Evolutionary conservation across 163 green algal species (phyloP).

Genomic region (Scenedesmus sp.): DNA sequence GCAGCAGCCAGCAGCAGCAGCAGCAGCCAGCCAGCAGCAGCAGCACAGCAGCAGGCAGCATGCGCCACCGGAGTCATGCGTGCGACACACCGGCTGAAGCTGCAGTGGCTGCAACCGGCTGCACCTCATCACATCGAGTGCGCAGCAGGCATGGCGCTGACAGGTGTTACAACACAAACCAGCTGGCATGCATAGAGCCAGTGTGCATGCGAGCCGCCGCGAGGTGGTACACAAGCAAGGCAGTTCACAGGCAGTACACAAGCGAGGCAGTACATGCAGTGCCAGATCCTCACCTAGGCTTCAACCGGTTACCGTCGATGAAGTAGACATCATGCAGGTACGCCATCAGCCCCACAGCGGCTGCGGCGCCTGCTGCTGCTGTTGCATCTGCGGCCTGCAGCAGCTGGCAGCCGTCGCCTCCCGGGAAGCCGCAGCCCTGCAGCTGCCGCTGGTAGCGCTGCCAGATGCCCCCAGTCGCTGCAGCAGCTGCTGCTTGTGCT

Average conservation of each 20-base stretch:
- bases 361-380: neutral
- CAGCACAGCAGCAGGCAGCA: neutral
- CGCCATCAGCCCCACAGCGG: neutral
- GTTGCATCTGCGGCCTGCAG: neutral
- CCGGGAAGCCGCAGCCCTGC: neutral
- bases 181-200: too few species aligned
- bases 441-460: slow-evolving; percentile 13
- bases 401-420: neutral
- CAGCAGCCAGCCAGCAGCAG: neutral
- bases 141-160: too few species aligned
- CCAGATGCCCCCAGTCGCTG: neutral
- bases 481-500: slow-evolving; percentile 7
- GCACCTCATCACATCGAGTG: too few species aligned
- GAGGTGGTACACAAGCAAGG: neutral
- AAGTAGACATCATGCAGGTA: neutral
- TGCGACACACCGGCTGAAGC: too few species aligned
- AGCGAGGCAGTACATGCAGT: too few species aligned
- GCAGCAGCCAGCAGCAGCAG: neutral
- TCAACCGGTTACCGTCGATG: neutral
- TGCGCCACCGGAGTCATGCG: neutral
- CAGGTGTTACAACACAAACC: too few species aligned
- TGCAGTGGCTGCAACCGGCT: too few species aligned
- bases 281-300: neutral
- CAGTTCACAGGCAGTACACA: neutral
- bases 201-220: too few species aligned